Conservation (phyloP, 2,329 filamentous ascomycete genomes). For the Alternaria panax region DNA sequence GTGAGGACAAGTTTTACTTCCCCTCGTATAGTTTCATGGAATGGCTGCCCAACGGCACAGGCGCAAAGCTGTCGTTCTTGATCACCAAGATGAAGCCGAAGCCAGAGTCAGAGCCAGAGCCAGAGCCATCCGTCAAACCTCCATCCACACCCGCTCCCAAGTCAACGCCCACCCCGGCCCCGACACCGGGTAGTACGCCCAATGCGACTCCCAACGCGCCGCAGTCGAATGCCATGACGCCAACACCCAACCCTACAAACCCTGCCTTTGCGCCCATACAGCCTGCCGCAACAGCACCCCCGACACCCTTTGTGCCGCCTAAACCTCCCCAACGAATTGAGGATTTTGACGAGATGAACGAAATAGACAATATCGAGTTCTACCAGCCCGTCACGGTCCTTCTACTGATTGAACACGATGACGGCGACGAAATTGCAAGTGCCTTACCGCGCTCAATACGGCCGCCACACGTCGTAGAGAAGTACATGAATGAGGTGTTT, state of each 20-base stretch:
- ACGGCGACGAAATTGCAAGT: conserved; percentile 55
- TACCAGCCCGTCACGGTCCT: conserved; percentile 78
- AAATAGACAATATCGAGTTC: conserved; percentile 47
- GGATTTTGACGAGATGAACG: conserved; percentile 56
- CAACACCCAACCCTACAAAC: conserved; percentile 9
- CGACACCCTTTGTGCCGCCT: conserved; percentile 32
- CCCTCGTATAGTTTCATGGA: conserved; percentile 81
- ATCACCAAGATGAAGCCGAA: conserved; percentile 70
- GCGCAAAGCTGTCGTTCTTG: conserved; percentile 77
- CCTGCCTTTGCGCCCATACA: conserved; percentile 24
- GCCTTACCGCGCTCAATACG: conserved; percentile 65
- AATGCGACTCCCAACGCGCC: conserved; percentile 13
- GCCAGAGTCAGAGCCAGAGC: conserved; percentile 54
- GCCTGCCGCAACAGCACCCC: conserved; percentile 15
- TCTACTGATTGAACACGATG: conserved; percentile 60
- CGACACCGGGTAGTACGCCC: conserved; percentile 5
- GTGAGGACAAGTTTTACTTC: conserved; percentile 78
- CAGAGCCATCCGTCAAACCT: conserved; percentile 53
- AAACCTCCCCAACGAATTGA: conserved; percentile 45
- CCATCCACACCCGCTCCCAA: conserved; percentile 41
- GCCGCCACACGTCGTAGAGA: conserved; percentile 46
- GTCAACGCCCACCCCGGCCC: conserved; percentile 1
- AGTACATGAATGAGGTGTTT: conserved; percentile 57
- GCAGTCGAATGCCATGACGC: conserved; percentile 11
- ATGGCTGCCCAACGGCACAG: conserved; percentile 65